Conservation (phyloP, 192 early-diverging fungal species). For the Anaeromyces robustus region DNA sequence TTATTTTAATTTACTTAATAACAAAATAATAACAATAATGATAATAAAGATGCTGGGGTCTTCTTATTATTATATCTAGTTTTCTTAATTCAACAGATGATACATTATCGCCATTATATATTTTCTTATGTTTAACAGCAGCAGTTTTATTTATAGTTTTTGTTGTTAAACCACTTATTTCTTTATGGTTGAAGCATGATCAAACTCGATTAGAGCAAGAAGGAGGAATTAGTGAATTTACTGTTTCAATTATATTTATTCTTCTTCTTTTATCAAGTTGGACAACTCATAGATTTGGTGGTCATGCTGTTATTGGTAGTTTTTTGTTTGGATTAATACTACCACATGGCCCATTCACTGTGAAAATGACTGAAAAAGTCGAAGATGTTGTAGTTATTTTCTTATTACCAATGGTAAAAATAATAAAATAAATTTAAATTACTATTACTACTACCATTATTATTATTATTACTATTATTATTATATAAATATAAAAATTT, state of each 20-base stretch:
- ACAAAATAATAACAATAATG: too few relatives aligned
- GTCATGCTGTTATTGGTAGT: neutral
- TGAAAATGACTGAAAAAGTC: neutral
- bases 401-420: neutral
- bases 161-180: neutral
- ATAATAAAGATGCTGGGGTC: neutral
- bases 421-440: too few relatives aligned
- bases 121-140: neutral
- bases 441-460: too few relatives aligned
- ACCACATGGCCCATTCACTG: neutral
- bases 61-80: neutral
- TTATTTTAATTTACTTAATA: too few relatives aligned
- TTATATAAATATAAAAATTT: too few relatives aligned
- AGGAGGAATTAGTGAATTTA: neutral
- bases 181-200: neutral
- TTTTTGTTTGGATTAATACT: neutral
- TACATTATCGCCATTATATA: neutral
- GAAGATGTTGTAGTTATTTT: neutral
- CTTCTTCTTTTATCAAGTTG: neutral
- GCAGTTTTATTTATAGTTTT: neutral
- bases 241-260: neutral
- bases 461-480: too few relatives aligned
- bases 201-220: neutral
- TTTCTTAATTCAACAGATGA: neutral
- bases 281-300: neutral